phyloP scores from a whole-genome alignment of 805 yeast species.

The Candida suzukii region DNA sequence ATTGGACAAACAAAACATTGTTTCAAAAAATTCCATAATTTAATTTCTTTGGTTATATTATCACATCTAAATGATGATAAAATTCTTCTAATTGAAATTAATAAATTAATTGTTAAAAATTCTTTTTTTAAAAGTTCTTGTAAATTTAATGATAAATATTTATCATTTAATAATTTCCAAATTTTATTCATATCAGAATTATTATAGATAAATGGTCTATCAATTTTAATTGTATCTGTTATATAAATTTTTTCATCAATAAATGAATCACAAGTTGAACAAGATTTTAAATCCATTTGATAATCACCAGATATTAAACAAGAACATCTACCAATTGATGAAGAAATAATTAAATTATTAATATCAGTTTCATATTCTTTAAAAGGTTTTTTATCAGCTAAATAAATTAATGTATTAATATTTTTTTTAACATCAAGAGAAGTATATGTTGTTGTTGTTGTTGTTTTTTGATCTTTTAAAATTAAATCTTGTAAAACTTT shows the following conservation, averaged over 20 bases:
- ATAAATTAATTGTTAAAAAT: constrained; percentile 32
- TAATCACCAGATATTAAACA: constrained; percentile 34
- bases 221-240: constrained; percentile 15
- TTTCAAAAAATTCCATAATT: constrained; percentile 34
- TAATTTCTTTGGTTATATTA: constrained; percentile 17
- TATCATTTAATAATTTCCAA: constrained; percentile 20
- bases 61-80: constrained; percentile 51
- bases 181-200: constrained; percentile 13
- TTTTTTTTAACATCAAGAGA: no score
- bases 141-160: constrained; percentile 15
- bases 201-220: constrained; percentile 21
- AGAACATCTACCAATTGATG: constrained; percentile 32
- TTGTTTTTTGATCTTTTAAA: no score
- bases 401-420: no score
- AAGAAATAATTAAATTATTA: not conserved
- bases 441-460: no score
- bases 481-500: no score
- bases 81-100: constrained; percentile 39
- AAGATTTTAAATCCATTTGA: constrained; percentile 23
- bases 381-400: constrained; percentile 17
- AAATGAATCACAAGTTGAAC: constrained; percentile 30
- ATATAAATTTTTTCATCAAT: constrained; percentile 8
- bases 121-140: constrained; percentile 6
- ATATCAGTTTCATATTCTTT: not conserved
- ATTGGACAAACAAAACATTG: constrained; percentile 32